phyloP scores from a whole-genome alignment of 148 eudicot species.

The Mesembryanthemum crystallinum region DNA sequence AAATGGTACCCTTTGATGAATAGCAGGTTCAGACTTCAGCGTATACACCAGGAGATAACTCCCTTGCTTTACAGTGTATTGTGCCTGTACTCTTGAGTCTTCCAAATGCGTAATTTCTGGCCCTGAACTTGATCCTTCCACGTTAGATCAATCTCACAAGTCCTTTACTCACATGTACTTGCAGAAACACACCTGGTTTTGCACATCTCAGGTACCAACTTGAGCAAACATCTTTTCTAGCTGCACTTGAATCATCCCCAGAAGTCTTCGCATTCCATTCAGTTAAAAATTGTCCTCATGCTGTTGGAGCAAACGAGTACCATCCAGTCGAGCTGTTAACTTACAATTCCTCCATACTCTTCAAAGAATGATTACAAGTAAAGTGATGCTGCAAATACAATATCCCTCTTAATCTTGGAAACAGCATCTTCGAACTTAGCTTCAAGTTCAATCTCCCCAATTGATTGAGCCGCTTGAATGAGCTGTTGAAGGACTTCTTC shows the following conservation, averaged over 20 bases:
- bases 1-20: not conserved
- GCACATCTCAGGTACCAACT: not conserved
- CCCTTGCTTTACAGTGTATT: not conserved
- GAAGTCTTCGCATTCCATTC: not conserved
- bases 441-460: slow-evolving; percentile 85
- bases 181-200: too few species aligned
- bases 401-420: slow-evolving; percentile 86
- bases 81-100: not conserved
- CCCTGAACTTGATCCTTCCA: not conserved
- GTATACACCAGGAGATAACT: not conserved
- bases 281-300: too few species aligned
- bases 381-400: slow-evolving; percentile 93
- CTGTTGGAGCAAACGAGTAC: too few species aligned
- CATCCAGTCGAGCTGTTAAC: not conserved
- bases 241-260: not conserved
- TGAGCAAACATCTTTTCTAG: not conserved
- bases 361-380: slow-evolving; percentile 42
- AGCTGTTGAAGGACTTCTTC: slow-evolving; percentile 98
- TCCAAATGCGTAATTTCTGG: not conserved
- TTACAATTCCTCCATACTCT: not conserved
- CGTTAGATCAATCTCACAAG: too few species aligned
- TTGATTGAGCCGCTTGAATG: slow-evolving; percentile 81
- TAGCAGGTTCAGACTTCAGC: not conserved
- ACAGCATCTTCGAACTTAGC: slow-evolving; percentile 89
- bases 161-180: too few species aligned